A percentile compares a stretch with the other conserved stretches of the same genome.
phyloP scores from a whole-genome alignment of 2,329 filamentous ascomycete genomes.

The Ustilaginoidea virens region DNA sequence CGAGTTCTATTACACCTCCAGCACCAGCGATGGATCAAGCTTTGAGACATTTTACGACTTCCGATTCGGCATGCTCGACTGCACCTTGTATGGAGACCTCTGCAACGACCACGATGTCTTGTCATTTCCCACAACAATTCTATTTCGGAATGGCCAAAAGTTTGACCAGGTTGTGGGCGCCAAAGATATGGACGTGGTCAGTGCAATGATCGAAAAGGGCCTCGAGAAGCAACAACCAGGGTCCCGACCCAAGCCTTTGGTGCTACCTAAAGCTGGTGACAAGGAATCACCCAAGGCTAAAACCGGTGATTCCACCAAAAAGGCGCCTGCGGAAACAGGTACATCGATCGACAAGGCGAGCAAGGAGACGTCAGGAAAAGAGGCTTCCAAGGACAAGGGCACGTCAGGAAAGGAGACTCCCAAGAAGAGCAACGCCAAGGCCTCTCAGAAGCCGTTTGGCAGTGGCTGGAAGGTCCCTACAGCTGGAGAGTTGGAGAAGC shows the following conservation, averaged over 20 bases:
- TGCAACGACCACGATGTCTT: constrained; percentile 53
- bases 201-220: constrained; percentile 56
- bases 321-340: constrained; percentile 13
- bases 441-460: constrained; percentile 12
- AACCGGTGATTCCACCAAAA: constrained; percentile 14
- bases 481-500: constrained; percentile 15
- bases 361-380: constrained; percentile 14
- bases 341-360: constrained; percentile 7
- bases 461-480: constrained; percentile 15
- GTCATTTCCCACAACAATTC: constrained; percentile 60
- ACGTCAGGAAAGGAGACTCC: background rate
- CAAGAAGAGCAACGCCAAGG: background rate
- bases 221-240: constrained; percentile 70
- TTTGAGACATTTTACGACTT: constrained; percentile 82
- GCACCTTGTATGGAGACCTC: constrained; percentile 64
- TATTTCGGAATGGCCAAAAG: constrained; percentile 66
- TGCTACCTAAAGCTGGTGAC: constrained; percentile 58
- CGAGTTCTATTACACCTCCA: constrained; percentile 86
- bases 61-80: constrained; percentile 76
- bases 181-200: constrained; percentile 51
- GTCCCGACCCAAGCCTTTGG: constrained; percentile 51
- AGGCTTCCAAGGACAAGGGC: constrained; percentile 15
- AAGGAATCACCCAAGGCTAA: constrained; percentile 23
- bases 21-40: constrained; percentile 43
- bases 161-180: constrained; percentile 48